A percentile compares a stretch with the other conserved stretches of the same genome.
Evolutionary conservation across 2,329 filamentous ascomycete species (phyloP).

Genomic region (Aspergillus brunneoviolaceus): DNA sequence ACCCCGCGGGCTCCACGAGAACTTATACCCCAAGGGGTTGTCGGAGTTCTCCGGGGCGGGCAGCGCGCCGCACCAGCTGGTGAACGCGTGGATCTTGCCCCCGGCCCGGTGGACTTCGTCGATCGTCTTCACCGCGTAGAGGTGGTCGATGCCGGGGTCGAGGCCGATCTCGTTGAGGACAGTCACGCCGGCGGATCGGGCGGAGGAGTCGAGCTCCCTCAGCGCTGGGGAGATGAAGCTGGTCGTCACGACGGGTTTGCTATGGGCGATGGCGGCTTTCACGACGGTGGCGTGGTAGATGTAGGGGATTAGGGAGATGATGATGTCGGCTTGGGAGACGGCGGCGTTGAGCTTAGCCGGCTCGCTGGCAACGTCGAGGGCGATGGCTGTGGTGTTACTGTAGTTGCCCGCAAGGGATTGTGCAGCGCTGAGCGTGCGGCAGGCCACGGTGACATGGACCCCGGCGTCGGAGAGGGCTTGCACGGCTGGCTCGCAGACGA

Average conservation of each 20-base stretch:
- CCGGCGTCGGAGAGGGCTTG: slow-evolving; percentile 5
- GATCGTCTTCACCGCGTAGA: slow-evolving; percentile 10
- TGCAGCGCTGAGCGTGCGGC: slow-evolving; percentile 4
- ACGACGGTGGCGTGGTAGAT: neutral
- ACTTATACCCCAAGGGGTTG: slow-evolving; percentile 8
- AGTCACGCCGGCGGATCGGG: neutral
- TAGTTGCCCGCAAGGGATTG: neutral
- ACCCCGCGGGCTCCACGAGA: slow-evolving; percentile 8
- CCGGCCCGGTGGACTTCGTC: slow-evolving; percentile 7
- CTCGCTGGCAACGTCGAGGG: neutral
- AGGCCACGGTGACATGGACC: slow-evolving; percentile 7
- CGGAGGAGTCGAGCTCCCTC: slow-evolving; percentile 1
- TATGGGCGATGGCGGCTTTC: neutral
- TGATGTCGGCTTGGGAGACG: neutral
- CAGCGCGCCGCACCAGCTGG: slow-evolving; percentile 8
- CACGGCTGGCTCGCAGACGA: slow-evolving; percentile 3
- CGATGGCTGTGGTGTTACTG: slow-evolving; percentile 3
- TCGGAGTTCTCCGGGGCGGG: slow-evolving; percentile 3
- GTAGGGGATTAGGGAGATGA: slow-evolving; percentile 3
- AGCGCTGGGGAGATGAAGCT: slow-evolving; percentile 5
- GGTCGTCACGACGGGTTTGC: slow-evolving; percentile 3
- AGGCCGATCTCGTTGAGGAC: slow-evolving; percentile 5
- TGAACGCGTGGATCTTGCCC: neutral
- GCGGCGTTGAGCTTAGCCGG: neutral
- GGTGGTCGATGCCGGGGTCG: slow-evolving; percentile 7